Conservation (phyloP, 495 filamentous ascomycete genomes). For the Schizothecium vesticola region DNA sequence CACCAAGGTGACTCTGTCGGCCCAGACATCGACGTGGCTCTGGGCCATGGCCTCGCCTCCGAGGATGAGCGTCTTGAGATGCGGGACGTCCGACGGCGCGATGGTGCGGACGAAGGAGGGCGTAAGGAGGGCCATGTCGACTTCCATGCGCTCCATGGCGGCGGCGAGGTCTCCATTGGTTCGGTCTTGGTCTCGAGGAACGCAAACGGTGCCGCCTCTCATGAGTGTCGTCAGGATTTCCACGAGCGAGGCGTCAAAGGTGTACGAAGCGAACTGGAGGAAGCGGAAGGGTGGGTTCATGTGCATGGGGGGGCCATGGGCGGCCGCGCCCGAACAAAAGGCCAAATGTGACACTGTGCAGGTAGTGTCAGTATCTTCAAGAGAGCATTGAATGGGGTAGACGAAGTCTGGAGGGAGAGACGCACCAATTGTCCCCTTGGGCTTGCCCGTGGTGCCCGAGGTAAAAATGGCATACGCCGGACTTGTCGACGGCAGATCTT, state of each 20-base stretch:
- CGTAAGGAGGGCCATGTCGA: conserved; percentile 23
- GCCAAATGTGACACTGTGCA: conserved; percentile 21
- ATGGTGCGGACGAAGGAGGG: conserved; percentile 21
- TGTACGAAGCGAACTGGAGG: conserved; percentile 58
- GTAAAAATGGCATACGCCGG: conserved; percentile 53
- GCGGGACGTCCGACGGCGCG: conserved; percentile 14
- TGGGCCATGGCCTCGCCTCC: conserved; percentile 26
- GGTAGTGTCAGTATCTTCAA: neutral
- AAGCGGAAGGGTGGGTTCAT: conserved; percentile 31
- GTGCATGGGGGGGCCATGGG: conserved; percentile 19
- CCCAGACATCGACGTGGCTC: conserved; percentile 17
- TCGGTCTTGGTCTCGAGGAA: conserved; percentile 27
- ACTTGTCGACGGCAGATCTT: conserved; percentile 11
- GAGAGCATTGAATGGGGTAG: neutral
- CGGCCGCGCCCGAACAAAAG: conserved; percentile 31
- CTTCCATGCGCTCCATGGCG: conserved; percentile 23
- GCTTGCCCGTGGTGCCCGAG: conserved; percentile 55
- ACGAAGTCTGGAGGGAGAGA: neutral
- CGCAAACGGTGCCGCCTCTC: conserved; percentile 24
- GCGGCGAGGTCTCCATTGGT: conserved; percentile 25
- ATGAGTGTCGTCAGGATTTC: conserved; percentile 19
- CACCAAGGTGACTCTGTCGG: conserved; percentile 35
- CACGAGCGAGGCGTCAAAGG: conserved; percentile 51
- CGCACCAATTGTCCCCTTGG: conserved; percentile 39
- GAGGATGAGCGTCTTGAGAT: conserved; percentile 22